Evolutionary conservation across 2,329 filamentous ascomycete genomes (phyloP).

Genomic region (Phoma sp.): DNA sequence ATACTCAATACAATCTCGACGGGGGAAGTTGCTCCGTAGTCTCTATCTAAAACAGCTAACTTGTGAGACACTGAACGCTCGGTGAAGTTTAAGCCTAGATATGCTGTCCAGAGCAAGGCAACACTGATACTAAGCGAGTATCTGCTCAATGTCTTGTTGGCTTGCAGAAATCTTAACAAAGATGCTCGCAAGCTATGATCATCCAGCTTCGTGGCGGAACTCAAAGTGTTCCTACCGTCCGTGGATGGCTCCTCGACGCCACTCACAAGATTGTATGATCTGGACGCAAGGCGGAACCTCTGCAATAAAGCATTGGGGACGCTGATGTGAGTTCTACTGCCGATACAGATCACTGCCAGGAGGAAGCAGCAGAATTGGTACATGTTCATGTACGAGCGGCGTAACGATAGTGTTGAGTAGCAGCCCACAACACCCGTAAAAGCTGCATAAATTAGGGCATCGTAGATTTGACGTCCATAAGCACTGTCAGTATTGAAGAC

Average conservation of each 20-base stretch:
- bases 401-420: conserved; percentile 20
- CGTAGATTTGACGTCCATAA: conserved; percentile 1
- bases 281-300: background rate
- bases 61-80: conserved; percentile 6
- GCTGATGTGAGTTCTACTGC: conserved; percentile 5
- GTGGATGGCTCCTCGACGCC: background rate
- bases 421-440: conserved; percentile 26
- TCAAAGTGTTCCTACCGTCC: background rate
- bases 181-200: too few species aligned
- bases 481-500: background rate
- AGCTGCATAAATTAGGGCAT: conserved; percentile 16
- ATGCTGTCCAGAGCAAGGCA: conserved; percentile 25
- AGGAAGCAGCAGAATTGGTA: conserved; percentile 26
- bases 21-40: conserved; percentile 27
- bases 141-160: conserved; percentile 2
- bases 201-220: too few species aligned
- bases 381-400: conserved; percentile 33
- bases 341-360: conserved; percentile 18
- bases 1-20: conserved; percentile 50
- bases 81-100: conserved; percentile 26
- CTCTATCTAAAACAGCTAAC: conserved; percentile 21
- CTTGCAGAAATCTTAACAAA: too few species aligned
- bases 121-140: conserved; percentile 16
- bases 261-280: conserved; percentile 11
- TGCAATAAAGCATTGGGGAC: background rate